Evolutionary conservation across 139 green algal species (phyloP).

Genomic region (Parachlorella kessleri): DNA sequence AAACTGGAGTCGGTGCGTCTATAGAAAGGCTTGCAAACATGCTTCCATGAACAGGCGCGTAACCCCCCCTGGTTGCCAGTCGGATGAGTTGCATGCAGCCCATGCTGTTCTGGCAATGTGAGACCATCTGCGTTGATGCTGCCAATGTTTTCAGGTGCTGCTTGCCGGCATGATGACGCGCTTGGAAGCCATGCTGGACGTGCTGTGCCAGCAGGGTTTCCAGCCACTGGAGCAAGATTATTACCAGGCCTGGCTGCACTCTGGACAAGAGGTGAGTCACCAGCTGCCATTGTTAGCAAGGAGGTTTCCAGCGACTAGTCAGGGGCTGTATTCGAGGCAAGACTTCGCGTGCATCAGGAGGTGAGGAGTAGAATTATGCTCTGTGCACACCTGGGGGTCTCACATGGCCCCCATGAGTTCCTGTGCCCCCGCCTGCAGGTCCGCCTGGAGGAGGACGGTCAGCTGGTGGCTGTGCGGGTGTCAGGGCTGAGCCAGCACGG

Average conservation of each 20-base stretch:
- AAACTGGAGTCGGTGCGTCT: no score
- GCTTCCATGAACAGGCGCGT: no score
- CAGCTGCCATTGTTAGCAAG: no score
- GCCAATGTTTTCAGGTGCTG: conserved; percentile 25
- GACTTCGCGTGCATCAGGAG: conserved; percentile 45
- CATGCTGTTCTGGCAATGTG: no score
- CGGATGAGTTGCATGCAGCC: no score
- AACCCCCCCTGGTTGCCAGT: no score
- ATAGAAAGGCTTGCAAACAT: no score
- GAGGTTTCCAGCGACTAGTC: no score
- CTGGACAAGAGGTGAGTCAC: conserved; percentile 66
- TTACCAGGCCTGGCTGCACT: conserved; percentile 80
- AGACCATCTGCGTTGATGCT: no score
- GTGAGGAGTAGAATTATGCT: no score
- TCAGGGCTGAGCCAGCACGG: conserved; percentile 62
- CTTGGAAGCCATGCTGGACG: conserved; percentile 62
- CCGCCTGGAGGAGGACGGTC: conserved; percentile 37
- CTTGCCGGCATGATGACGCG: conserved; percentile 53
- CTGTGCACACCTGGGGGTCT: no score
- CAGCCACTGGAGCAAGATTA: conserved; percentile 70
- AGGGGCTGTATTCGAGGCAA: conserved; percentile 43
- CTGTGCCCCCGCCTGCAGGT: conserved; percentile 45
- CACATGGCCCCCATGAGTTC: no score
- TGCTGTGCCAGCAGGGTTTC: conserved; percentile 70
- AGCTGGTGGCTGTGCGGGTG: conserved; percentile 44